These are phyloP conservation scores for Hemisphaericaspora xylanilytica DNA, from an alignment of 1,139 yeast species.

Conservation along the genomic window DNA sequence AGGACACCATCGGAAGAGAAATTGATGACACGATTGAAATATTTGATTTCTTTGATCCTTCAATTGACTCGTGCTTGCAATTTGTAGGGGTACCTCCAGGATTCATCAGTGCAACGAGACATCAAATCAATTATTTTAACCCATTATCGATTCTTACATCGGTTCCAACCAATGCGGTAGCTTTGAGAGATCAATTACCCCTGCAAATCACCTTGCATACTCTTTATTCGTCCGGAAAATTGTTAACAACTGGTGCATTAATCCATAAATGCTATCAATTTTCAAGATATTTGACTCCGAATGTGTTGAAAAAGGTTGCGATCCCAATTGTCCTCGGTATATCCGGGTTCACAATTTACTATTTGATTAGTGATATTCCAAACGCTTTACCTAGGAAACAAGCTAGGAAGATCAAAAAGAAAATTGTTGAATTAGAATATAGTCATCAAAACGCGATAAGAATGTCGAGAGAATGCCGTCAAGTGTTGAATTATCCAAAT, in stretches of 20 bases:
- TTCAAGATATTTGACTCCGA: conserved; percentile 28
- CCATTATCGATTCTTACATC: conserved; percentile 35
- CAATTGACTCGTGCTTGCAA: conserved; percentile 52
- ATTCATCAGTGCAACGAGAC: conserved; percentile 26
- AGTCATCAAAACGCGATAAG: conserved; percentile 75
- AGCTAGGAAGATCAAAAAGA: conserved; percentile 64
- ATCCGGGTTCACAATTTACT: conserved; percentile 59
- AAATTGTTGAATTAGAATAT: conserved; percentile 67
- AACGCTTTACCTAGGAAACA: conserved; percentile 84
- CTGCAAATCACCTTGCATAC: conserved; percentile 43
- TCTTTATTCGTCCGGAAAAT: conserved; percentile 43
- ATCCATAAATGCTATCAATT: conserved; percentile 31
- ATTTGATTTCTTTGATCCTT: conserved; percentile 75
- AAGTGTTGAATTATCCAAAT: conserved; percentile 77
- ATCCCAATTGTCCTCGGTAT: conserved; percentile 52
- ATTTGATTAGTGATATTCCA: conserved; percentile 77
- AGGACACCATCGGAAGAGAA: conserved; percentile 60
- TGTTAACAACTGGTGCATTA: conserved; percentile 44
- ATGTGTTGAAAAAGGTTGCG: conserved; percentile 33
- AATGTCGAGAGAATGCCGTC: conserved; percentile 76
- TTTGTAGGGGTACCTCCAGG: conserved; percentile 45
- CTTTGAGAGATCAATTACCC: conserved; percentile 36
- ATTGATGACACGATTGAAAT: conserved; percentile 60
- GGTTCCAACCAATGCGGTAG: conserved; percentile 31
- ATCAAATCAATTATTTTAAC: conserved; percentile 32